Evolutionary conservation across 495 filamentous ascomycete species (phyloP).

Genomic region (Haplographium delicatum): DNA sequence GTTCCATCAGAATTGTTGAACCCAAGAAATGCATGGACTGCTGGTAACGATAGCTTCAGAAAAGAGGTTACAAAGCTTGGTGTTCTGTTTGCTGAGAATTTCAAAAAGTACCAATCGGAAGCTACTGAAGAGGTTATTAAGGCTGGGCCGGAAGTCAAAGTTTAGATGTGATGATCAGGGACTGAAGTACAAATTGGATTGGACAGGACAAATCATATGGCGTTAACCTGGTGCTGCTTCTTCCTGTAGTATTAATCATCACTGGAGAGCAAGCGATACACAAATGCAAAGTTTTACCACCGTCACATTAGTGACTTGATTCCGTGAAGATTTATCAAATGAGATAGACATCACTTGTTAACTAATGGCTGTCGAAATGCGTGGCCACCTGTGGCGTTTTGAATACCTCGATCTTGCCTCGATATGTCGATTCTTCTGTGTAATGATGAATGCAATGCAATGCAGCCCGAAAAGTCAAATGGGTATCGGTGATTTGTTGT

Average conservation of each 20-base stretch:
- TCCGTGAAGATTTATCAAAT: too few species aligned
- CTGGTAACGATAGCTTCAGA: slow-evolving; percentile 67
- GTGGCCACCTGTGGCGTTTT: too few species aligned
- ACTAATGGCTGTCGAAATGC: too few species aligned
- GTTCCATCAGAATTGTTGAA: slow-evolving; percentile 91
- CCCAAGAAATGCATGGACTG: slow-evolving; percentile 88
- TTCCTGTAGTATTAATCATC: slow-evolving; percentile 6
- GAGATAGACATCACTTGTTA: too few species aligned
- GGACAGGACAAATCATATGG: slow-evolving; percentile 13
- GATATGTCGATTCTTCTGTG: too few species aligned
- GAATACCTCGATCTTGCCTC: too few species aligned
- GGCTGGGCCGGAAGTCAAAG: slow-evolving; percentile 47
- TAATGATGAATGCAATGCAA: too few species aligned
- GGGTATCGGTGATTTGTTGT: too few species aligned
- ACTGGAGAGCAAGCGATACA: neutral
- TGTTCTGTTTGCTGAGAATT: slow-evolving; percentile 87
- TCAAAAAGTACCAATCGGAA: slow-evolving; percentile 87
- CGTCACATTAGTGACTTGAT: too few species aligned
- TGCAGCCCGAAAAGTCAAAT: too few species aligned
- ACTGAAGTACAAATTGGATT: neutral
- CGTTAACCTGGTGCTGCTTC: slow-evolving; percentile 9
- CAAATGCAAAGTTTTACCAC: neutral
- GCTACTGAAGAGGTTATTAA: slow-evolving; percentile 78
- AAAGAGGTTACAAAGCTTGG: slow-evolving; percentile 86
- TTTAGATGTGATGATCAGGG: slow-evolving; percentile 11